Evolutionary conservation across 257 asterid species (phyloP), one percentile per base, ranked within the genome.

Genomic region (Solanum piurae): DNA sequence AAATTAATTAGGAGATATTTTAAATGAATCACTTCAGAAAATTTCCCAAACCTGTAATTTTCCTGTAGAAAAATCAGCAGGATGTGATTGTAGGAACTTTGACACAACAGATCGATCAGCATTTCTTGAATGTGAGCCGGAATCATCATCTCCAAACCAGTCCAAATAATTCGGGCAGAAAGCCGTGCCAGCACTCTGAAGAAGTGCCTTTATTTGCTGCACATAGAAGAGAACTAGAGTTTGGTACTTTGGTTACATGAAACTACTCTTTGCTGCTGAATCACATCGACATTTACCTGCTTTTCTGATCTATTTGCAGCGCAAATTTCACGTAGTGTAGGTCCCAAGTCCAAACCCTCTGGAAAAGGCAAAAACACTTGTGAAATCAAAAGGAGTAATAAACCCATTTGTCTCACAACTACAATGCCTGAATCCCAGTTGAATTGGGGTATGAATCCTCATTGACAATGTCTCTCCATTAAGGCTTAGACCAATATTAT

Each of bases 151-250:
- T 42, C 98, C 98, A 88, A 95, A 93, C 99, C 99, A 97, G 89
- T 97, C 98, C 92, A 93, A 85, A 91, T 88, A 87, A 89, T 95
- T 92, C 29, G 98, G 99, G 91, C 98, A 97, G 89, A 97, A 94
- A 49, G 98, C 90, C 84, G 96, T 88, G 74, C 99, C 99, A 90
- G 94, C 91, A 87, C 91, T 89, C 91, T 95, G 93, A 76, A 97
- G 98, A 91, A 97, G 98, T 85, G 99, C 98, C 94, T 92, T 95
- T 79, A 95, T 94, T 97, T 97, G 98, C 99, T 97, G 96, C 71
- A 69, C 85, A n/a, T 33, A 82, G 85, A 49, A 82, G 64, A 82
- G 71, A 49, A 38, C 21, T 49, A 11, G 7, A 82, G 42, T 49
- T 82, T 9, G 25, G 86, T 52, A 49, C 31, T 49, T 31, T 82